Evolutionary conservation across 2,329 filamentous ascomycete species (phyloP), one percentile per base, ranked within the genome.

Genomic region (Fusarium nodosum): DNA sequence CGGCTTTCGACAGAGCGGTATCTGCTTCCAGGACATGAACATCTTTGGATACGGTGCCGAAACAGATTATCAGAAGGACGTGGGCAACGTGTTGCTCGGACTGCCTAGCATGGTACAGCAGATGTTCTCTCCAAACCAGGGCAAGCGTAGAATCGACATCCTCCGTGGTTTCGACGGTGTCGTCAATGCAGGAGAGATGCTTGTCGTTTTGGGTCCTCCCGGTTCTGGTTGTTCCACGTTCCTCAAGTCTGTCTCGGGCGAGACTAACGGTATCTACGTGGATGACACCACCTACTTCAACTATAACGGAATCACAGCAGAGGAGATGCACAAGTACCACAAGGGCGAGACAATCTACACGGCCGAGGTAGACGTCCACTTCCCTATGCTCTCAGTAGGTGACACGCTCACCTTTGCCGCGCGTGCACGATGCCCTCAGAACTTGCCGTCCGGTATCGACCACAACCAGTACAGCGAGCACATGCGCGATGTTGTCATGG

Each of bases 161-260:
- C 79, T 92, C 41, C 85, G 83, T 56, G 81, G 86, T 68, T 87
- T 90, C 53, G 88, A 91, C 67, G 90, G 90, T 16, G 73, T 91
- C 0, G 85, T 92, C 11, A 82, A 87, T 69, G 85, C 85, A 45
- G 90, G 90, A 31, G 90, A 92, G 81, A 90, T 92, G 88, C 79
- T 91, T 22, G 87, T 92, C 11, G 90, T 92, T 3, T 82, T 92
- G 16, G 90, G 90, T 2, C 89, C 89, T 54, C 90, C 87, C 5
- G 80, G 80, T 4, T 74, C 77, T 1, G 87, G 87, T n/a, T 93
- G 90, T 71, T 89, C 89, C 12, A 92, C 90, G 0, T 88, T 92
- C 66, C 80, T 92, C 48, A 91, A 91, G 60, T 68, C 75, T 6
- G 47, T 78, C 10, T 75, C 77, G 3, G 90, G 90, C 34, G 89